A percentile compares a stretch with the other conserved stretches of the same genome.
These are phyloP conservation scores for Diaporthe vaccinii DNA, from an alignment of 2,329 filamentous ascomycete genomes.

Conservation along the genomic window DNA sequence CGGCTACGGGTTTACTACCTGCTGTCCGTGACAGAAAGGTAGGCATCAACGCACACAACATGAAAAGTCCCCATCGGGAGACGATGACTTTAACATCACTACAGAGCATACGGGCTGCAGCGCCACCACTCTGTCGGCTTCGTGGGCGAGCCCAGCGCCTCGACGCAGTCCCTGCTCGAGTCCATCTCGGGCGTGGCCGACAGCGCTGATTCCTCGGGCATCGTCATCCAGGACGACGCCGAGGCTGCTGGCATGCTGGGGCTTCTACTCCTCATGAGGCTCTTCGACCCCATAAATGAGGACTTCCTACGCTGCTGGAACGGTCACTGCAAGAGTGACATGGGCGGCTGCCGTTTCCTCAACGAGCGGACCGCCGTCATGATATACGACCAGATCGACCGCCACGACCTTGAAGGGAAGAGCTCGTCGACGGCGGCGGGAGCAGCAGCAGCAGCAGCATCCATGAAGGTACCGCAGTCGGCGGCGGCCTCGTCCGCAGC, in stretches of 20 bases:
- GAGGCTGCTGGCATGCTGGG: slow-evolving; percentile 36
- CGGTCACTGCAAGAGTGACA: slow-evolving; percentile 33
- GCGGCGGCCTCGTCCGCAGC: background rate
- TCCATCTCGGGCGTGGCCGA: slow-evolving; percentile 32
- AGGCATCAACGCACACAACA: background rate
- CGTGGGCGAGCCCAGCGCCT: slow-evolving; percentile 29
- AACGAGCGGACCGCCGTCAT: slow-evolving; percentile 28
- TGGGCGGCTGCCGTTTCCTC: slow-evolving; percentile 32
- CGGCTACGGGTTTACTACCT: slow-evolving; percentile 34
- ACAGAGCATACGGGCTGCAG: slow-evolving; percentile 36
- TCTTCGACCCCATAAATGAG: slow-evolving; percentile 36
- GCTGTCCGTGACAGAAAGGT: slow-evolving; percentile 37
- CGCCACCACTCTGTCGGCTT: slow-evolving; percentile 33
- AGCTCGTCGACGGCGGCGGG: background rate
- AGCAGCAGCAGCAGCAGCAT: background rate
- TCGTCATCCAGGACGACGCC: slow-evolving; percentile 36
- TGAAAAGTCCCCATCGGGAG: background rate
- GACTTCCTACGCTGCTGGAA: slow-evolving; percentile 37
- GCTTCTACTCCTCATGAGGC: slow-evolving; percentile 34
- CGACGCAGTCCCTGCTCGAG: slow-evolving; percentile 25
- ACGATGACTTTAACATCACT: slow-evolving; percentile 24
- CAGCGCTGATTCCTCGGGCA: slow-evolving; percentile 28
- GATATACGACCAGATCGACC: slow-evolving; percentile 31
- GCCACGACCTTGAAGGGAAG: slow-evolving; percentile 9
- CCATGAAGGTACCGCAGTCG: background rate